phyloP scores from a whole-genome alignment of 345 rosid species.

The Eucalyptus sp. region DNA sequence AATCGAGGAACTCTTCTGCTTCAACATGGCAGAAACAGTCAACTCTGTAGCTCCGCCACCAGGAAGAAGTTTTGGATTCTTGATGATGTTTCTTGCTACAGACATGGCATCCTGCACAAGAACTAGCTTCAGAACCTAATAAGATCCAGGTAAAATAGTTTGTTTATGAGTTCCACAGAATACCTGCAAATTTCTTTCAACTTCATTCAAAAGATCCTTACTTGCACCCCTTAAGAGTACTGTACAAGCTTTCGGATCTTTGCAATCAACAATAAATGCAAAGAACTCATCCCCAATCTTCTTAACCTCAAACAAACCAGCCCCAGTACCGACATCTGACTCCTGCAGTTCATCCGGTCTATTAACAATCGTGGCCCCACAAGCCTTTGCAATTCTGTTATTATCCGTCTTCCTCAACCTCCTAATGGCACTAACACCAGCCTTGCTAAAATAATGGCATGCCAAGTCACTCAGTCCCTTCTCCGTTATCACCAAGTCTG shows the following conservation, averaged over 20 bases:
- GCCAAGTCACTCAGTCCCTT: slow-evolving; percentile 99
- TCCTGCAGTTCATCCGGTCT: slow-evolving; percentile 94
- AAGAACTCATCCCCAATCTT: slow-evolving; percentile 95
- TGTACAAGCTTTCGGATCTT: slow-evolving; percentile 93
- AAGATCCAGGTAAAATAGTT: background rate
- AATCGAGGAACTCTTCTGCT: slow-evolving; percentile 83
- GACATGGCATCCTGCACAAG: slow-evolving; percentile 87
- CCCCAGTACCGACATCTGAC: slow-evolving; percentile 93
- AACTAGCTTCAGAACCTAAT: background rate
- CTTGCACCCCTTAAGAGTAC: slow-evolving; percentile 95
- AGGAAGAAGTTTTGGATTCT: slow-evolving; percentile 90
- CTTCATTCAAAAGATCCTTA: slow-evolving; percentile 95
- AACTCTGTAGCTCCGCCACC: slow-evolving; percentile 96
- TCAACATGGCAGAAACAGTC: slow-evolving; percentile 85
- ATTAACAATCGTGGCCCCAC: slow-evolving; percentile 93
- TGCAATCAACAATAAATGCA: slow-evolving; percentile 80
- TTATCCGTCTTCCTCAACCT: slow-evolving; percentile 90
- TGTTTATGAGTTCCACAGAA: background rate
- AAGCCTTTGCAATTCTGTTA: slow-evolving; percentile 91
- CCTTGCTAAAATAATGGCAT: slow-evolving; percentile 86
- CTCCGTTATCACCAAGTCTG: slow-evolving; percentile 84
- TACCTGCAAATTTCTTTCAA: slow-evolving; percentile 96
- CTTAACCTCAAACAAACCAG: slow-evolving; percentile 91
- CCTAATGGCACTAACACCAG: slow-evolving; percentile 90
- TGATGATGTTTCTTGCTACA: slow-evolving; percentile 90